Evolutionary conservation across 768 basidiomycete species (phyloP).

Genomic region (Mycena leptocephala): DNA sequence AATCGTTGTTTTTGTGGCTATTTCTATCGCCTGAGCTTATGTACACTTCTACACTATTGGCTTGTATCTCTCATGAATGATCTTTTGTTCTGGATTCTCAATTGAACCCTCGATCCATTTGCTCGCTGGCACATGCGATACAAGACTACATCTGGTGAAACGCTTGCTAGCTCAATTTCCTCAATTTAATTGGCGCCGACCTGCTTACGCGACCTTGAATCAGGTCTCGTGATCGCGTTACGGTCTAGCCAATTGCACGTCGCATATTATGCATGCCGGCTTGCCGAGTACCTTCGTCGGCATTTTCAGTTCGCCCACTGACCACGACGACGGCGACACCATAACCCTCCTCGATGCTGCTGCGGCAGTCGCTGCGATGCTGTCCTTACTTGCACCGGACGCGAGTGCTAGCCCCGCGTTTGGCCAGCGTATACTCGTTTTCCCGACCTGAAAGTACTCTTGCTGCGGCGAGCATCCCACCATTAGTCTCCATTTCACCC

Average conservation of each 20-base stretch:
- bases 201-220: too few relatives aligned
- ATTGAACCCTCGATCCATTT: too few relatives aligned
- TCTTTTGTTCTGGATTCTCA: too few relatives aligned
- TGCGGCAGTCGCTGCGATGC: conserved; percentile 35
- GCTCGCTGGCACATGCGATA: too few relatives aligned
- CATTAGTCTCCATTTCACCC: conserved; percentile 25
- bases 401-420: conserved; percentile 6
- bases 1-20: not conserved
- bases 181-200: too few relatives aligned
- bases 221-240: too few relatives aligned
- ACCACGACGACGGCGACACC: conserved; percentile 10
- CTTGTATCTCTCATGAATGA: too few relatives aligned
- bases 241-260: not conserved
- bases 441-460: conserved; percentile 21
- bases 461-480: not conserved
- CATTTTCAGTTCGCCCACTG: not conserved
- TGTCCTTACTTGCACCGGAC: not conserved
- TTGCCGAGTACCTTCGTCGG: too few relatives aligned
- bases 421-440: not conserved
- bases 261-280: too few relatives aligned
- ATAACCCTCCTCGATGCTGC: conserved; percentile 9
- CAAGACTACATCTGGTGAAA: too few relatives aligned
- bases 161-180: too few relatives aligned
- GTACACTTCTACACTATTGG: too few relatives aligned
- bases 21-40: not conserved